Conservation (phyloP, 2,329 filamentous ascomycete genomes). For the Penicillium sp. region DNA sequence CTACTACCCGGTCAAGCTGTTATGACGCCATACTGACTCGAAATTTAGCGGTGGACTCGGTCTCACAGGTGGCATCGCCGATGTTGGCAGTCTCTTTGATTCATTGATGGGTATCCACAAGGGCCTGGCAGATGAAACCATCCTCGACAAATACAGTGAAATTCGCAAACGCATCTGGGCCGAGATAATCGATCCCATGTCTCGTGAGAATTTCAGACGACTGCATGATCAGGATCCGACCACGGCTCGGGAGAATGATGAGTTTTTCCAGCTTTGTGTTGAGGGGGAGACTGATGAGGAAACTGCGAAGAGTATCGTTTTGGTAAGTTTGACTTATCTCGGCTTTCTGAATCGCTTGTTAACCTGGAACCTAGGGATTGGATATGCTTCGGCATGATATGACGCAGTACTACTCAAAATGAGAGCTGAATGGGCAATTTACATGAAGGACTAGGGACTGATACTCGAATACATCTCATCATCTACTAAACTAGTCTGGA, state of each 20-base stretch:
- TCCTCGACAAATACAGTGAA: conserved; percentile 46
- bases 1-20: neutral
- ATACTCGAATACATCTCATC: neutral
- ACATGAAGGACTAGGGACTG: neutral
- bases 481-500: too few relatives aligned
- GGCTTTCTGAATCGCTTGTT: neutral
- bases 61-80: conserved; percentile 64
- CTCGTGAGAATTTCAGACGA: conserved; percentile 43
- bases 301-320: conserved; percentile 26
- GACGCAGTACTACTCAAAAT: conserved; percentile 30
- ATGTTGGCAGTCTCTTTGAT: conserved; percentile 61
- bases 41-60: conserved; percentile 56
- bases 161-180: conserved; percentile 42
- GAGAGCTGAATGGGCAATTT: neutral
- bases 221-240: conserved; percentile 37
- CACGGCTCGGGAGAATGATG: conserved; percentile 36
- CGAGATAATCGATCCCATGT: conserved; percentile 41
- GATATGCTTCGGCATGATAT: conserved; percentile 35
- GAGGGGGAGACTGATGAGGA: conserved; percentile 32
- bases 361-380: conserved; percentile 20
- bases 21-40: neutral
- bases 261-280: conserved; percentile 37
- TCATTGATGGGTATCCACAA: conserved; percentile 52
- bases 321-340: conserved; percentile 18
- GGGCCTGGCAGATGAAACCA: conserved; percentile 39